Percentiles rank a stretch among this genome's conserved stretches.
phyloP scores from a whole-genome alignment of 306 rosid species.

The Hippophae rhamnoides region DNA sequence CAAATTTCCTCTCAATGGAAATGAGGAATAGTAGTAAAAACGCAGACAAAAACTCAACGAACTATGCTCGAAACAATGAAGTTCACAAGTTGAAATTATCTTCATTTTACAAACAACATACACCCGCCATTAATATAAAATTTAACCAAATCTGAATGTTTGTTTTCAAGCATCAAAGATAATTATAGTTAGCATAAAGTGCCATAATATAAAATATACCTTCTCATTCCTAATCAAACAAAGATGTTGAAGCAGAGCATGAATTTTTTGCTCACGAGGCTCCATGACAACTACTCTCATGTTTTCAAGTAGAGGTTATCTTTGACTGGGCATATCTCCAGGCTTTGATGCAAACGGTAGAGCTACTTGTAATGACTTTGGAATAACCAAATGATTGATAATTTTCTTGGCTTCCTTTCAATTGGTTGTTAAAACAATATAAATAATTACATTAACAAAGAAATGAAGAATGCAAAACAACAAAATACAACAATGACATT shows the following conservation, averaged over 20 bases:
- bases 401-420: conserved; percentile 67
- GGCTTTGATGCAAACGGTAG: conserved; percentile 80
- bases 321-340: conserved; percentile 41
- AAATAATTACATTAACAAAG: background rate
- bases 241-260: conserved; percentile 54
- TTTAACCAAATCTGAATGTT: no score
- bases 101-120: no score
- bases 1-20: no score
- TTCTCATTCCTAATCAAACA: conserved; percentile 39
- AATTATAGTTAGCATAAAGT: no score
- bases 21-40: no score
- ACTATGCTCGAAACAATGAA: no score
- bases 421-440: conserved; percentile 36
- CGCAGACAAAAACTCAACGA: no score
- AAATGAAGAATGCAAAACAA: background rate
- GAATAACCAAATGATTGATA: conserved; percentile 81
- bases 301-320: conserved; percentile 38
- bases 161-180: conserved; percentile 1
- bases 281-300: conserved; percentile 73
- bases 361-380: conserved; percentile 50
- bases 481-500: background rate
- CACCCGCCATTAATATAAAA: no score
- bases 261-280: conserved; percentile 54
- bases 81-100: no score
- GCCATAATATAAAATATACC: conserved; percentile 25